Conservation (phyloP, 192 early-diverging fungal species). For the Helicostylum pulchrum region DNA sequence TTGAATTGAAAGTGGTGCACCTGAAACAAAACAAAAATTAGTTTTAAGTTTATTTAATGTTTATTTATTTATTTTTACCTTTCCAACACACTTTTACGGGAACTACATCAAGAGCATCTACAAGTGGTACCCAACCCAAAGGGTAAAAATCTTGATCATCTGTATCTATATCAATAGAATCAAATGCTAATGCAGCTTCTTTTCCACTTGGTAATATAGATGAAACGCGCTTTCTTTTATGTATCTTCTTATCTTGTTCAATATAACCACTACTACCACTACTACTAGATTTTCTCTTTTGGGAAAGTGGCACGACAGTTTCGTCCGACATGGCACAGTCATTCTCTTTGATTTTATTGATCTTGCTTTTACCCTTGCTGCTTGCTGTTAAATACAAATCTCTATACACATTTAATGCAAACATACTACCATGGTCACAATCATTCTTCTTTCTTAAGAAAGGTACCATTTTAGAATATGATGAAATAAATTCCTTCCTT, state of each 20-base stretch:
- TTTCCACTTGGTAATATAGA: slow-evolving; percentile 13
- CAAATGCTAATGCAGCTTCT: slow-evolving; percentile 22
- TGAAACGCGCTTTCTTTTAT: slow-evolving; percentile 15
- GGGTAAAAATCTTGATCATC: slow-evolving; percentile 18
- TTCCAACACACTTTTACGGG: slow-evolving; percentile 32
- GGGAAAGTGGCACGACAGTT: slow-evolving; percentile 12
- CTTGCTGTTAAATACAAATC: background rate
- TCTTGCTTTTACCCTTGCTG: background rate
- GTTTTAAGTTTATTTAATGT: slow-evolving; percentile 4
- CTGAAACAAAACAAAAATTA: slow-evolving; percentile 20
- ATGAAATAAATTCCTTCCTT: slow-evolving; percentile 16
- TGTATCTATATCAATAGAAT: slow-evolving; percentile 28
- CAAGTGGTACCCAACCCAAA: slow-evolving; percentile 19
- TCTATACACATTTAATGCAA: slow-evolving; percentile 21
- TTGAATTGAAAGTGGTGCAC: slow-evolving; percentile 37
- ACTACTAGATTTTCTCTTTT: slow-evolving; percentile 18
- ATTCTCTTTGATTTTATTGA: slow-evolving; percentile 5
- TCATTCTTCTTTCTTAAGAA: background rate
- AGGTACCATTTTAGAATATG: slow-evolving; percentile 14
- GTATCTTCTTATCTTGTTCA: no score
- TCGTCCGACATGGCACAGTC: slow-evolving; percentile 22
- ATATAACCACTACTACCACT: no score
- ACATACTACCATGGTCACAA: background rate
- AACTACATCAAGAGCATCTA: slow-evolving; percentile 19
- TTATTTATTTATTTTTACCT: slow-evolving; percentile 20